A percentile compares a stretch with the other conserved stretches of the same genome.
phyloP scores from a whole-genome alignment of 345 rosid genomes.

The Populus nigra region DNA sequence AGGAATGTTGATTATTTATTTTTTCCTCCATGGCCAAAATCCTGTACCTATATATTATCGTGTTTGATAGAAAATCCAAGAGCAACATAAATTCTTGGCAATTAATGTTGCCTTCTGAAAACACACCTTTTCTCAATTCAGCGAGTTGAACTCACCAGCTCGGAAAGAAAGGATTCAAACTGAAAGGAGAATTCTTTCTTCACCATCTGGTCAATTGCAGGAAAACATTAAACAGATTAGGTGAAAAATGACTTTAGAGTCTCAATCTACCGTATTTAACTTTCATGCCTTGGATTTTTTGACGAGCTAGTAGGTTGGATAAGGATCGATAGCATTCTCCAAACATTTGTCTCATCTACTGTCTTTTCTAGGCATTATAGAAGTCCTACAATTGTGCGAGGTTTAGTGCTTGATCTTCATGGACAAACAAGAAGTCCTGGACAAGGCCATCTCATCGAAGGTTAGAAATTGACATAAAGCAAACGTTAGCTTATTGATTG shows the following conservation, averaged over 20 bases:
- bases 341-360: background rate
- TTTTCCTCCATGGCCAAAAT: background rate
- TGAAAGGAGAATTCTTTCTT: background rate
- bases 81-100: background rate
- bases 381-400: background rate
- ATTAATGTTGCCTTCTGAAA: too few species aligned
- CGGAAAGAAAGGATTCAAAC: background rate
- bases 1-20: too few species aligned
- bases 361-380: too few species aligned
- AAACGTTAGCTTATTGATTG: background rate
- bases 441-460: background rate
- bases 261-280: background rate
- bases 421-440: background rate
- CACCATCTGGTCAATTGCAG: background rate
- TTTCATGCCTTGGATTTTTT: background rate
- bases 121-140: background rate
- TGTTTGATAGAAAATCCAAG: background rate
- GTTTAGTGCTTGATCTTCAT: background rate
- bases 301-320: background rate
- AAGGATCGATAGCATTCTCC: background rate
- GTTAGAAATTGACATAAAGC: background rate
- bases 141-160: background rate
- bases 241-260: background rate
- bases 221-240: background rate
- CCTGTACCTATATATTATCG: background rate